A percentile compares a stretch with the other conserved stretches of the same genome.
Conservation (phyloP, 2,329 filamentous ascomycete species). For the Exophiala xenobiotica region DNA sequence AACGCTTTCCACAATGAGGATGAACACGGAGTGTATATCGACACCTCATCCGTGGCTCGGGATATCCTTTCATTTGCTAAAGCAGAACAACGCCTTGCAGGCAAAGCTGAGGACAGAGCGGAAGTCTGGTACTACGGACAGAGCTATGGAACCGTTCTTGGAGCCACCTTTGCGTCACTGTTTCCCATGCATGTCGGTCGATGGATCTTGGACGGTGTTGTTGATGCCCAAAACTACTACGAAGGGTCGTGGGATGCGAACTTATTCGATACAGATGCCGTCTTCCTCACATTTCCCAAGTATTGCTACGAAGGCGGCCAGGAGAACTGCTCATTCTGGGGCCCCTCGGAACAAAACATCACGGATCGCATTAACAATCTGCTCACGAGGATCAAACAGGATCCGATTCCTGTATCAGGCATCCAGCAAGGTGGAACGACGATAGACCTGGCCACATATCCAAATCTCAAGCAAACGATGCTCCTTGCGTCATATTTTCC, state of each 20-base stretch:
- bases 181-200: slow-evolving; percentile 42
- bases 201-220: slow-evolving; percentile 38
- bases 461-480: slow-evolving; percentile 14
- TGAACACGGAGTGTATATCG: slow-evolving; percentile 26
- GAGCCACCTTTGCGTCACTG: slow-evolving; percentile 48
- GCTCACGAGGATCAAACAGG: slow-evolving; percentile 17
- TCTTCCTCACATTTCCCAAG: slow-evolving; percentile 36
- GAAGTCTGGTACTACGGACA: slow-evolving; percentile 43
- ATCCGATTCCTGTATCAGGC: slow-evolving; percentile 21
- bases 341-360: slow-evolving; percentile 14
- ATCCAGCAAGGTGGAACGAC: slow-evolving; percentile 13
- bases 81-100: slow-evolving; percentile 21
- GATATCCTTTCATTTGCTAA: slow-evolving; percentile 36
- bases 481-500: neutral
- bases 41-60: slow-evolving; percentile 34
- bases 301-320: slow-evolving; percentile 37
- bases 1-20: slow-evolving; percentile 3
- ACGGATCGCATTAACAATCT: slow-evolving; percentile 18
- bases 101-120: slow-evolving; percentile 13
- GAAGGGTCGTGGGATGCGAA: slow-evolving; percentile 30
- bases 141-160: slow-evolving; percentile 49
- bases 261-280: slow-evolving; percentile 37
- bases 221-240: slow-evolving; percentile 40
- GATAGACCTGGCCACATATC: slow-evolving; percentile 22
- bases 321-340: slow-evolving; percentile 35